phyloP scores from a whole-genome alignment of 768 basidiomycete genomes.

The Mycena chlorophos region DNA sequence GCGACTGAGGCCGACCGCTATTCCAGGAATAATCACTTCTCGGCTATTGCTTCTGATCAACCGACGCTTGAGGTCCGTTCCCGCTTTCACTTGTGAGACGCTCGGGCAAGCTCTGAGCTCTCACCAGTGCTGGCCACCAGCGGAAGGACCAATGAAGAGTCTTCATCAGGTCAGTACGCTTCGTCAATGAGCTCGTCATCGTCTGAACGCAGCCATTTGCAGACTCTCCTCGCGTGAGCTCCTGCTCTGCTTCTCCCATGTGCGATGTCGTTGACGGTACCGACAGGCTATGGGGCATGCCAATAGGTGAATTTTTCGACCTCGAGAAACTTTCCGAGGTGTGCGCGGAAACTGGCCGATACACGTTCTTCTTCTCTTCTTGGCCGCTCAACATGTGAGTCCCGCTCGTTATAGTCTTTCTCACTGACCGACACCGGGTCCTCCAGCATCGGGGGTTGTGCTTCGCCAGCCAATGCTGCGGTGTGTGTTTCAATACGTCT shows the following conservation, averaged over 20 bases:
- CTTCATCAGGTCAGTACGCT: conserved; percentile 57
- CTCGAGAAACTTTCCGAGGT: conserved; percentile 58
- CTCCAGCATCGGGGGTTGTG: conserved; percentile 17
- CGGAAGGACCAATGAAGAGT: conserved; percentile 38
- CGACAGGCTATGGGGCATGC: conserved; percentile 69
- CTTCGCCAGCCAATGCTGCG: conserved; percentile 18
- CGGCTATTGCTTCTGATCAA: conserved; percentile 67
- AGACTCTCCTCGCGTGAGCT: conserved; percentile 60
- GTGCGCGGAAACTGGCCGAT: conserved; percentile 58
- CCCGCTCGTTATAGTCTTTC: background rate
- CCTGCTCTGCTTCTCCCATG: conserved; percentile 20
- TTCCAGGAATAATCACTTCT: conserved; percentile 72
- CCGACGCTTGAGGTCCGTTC: conserved; percentile 57
- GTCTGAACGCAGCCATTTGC: conserved; percentile 5
- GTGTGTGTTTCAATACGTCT: conserved; percentile 2
- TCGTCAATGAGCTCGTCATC: background rate
- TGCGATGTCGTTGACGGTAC: background rate
- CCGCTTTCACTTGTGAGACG: conserved; percentile 5
- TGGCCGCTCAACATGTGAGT: conserved; percentile 74
- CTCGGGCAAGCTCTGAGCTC: conserved; percentile 8
- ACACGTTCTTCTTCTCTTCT: conserved; percentile 76
- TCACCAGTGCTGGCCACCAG: conserved; percentile 60
- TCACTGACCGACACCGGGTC: background rate
- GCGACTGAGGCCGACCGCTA: conserved; percentile 2
- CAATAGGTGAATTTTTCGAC: conserved; percentile 75